Evolutionary conservation across 116 monocot genomes (phyloP).

Genomic region (Phalaenopsis hybrid): DNA sequence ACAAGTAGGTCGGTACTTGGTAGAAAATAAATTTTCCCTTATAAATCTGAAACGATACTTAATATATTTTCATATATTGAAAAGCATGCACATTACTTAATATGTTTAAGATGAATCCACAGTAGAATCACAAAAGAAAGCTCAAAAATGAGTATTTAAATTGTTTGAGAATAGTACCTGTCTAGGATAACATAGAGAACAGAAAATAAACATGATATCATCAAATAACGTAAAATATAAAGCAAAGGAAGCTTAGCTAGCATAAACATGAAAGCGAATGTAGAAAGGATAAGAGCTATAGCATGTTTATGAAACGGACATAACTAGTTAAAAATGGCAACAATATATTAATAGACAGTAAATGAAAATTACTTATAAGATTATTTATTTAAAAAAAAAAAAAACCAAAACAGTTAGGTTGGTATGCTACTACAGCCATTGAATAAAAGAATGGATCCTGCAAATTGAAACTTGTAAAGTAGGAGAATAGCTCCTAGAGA

Average conservation of each 20-base stretch:
- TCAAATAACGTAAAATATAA: not conserved
- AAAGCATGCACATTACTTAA: not conserved
- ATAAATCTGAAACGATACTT: not conserved
- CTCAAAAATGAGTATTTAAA: not conserved
- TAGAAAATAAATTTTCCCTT: constrained; percentile 7
- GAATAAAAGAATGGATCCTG: not conserved
- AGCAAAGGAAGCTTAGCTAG: not conserved
- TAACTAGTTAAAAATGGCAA: not conserved
- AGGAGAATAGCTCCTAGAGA: not conserved
- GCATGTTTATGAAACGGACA: not conserved
- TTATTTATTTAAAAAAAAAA: not conserved
- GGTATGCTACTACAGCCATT: not conserved
- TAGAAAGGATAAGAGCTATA: not conserved
- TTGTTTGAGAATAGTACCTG: not conserved
- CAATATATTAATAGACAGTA: not conserved
- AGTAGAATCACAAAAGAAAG: not conserved
- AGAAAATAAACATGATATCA: not conserved
- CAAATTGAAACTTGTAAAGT: not conserved
- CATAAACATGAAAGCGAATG: not conserved
- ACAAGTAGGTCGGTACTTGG: not conserved
- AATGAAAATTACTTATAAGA: not conserved
- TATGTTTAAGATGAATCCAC: not conserved
- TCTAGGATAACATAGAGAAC: too few species aligned
- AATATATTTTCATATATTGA: not conserved
- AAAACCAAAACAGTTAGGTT: not conserved